A percentile compares a stretch with the other conserved stretches of the same genome.
These are phyloP conservation scores for Microbotryomycetes sp. DNA, from an alignment of 1,284 basidiomycete genomes.

Conservation along the genomic window DNA sequence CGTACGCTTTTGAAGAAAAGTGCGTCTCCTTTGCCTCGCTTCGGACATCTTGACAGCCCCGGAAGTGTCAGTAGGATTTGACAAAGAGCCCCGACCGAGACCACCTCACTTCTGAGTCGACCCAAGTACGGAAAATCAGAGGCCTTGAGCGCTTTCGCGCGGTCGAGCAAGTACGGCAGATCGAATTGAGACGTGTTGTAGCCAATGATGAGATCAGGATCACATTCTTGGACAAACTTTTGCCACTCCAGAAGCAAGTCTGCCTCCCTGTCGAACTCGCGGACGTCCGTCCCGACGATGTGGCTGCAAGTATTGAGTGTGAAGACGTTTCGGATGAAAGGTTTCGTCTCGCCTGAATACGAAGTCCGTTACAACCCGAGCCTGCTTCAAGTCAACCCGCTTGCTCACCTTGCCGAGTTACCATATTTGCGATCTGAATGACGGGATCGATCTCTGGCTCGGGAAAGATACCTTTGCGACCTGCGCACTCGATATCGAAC, in stretches of 20 bases:
- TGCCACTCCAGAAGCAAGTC: conserved; percentile 70
- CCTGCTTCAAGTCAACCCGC: not conserved
- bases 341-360: conserved; percentile 66
- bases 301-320: conserved; percentile 85
- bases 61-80: not conserved
- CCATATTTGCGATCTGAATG: conserved; percentile 97
- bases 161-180: conserved; percentile 84
- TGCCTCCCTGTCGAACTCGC: conserved; percentile 70
- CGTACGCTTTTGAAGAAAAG: conserved; percentile 92
- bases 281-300: conserved; percentile 88
- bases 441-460: conserved; percentile 82
- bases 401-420: conserved; percentile 74
- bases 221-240: conserved; percentile 74
- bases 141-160: conserved; percentile 71
- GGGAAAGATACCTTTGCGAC: conserved; percentile 89
- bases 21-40: conserved; percentile 82
- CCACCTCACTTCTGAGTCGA: conserved; percentile 63
- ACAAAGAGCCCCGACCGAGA: not conserved
- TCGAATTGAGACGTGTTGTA: conserved; percentile 91
- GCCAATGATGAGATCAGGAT: conserved; percentile 88
- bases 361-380: too few species aligned
- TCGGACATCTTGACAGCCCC: conserved; percentile 51
- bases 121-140: conserved; percentile 68
- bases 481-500: conserved; percentile 96
- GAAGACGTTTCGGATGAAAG: conserved; percentile 93